Evolutionary conservation across 768 basidiomycete genomes (phyloP), one percentile per base, ranked within the genome.

Genomic region (Leucosporidium scottii): DNA sequence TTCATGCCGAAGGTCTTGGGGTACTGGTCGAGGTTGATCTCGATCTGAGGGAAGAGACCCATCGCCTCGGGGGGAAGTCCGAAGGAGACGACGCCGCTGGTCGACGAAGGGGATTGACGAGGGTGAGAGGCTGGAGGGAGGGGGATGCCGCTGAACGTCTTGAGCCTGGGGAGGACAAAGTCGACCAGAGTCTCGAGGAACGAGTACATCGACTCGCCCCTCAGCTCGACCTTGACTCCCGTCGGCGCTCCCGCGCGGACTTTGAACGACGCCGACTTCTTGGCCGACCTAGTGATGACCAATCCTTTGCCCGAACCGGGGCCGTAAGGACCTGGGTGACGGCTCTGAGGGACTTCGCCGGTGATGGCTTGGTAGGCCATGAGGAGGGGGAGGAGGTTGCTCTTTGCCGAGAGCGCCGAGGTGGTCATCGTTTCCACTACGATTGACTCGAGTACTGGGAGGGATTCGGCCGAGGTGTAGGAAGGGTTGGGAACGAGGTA

Each of bases 41-140:
- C 94, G 65, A 98, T 88, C 80, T 94, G 90, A 1, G 94, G 94
- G 82, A 97, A 99, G 74, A 93, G 83, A 10, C 83, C 86, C 84
- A 99, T 87, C 0, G 93, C 91, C 6, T 81, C 79, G 1, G 91
- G 86, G 0, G 88, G 85, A 4, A 99, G 82, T 58, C 94, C 94
- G 74, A 98, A 87, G 4, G 87, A 85, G 60, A 97, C 89, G 25
- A 94, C 91, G 60, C 96, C 93, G 0, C 88, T 83, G 2, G 90
- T 89, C 1, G 87, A 85, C 63, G 85, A 86, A 1, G 90, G 87
- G 1, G 86, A 88, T 70, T 87, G 84, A 51, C 84, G 80, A 48
- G 84, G 86, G n/a, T 84, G 82, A 1, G 86, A 86, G 18, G 86
- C 81, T 8, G 87, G 84, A n/a, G 91, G 90, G 25, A 99, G 81